Conservation (phyloP, 148 eudicot genomes). For the Pouteria glomerata region DNA sequence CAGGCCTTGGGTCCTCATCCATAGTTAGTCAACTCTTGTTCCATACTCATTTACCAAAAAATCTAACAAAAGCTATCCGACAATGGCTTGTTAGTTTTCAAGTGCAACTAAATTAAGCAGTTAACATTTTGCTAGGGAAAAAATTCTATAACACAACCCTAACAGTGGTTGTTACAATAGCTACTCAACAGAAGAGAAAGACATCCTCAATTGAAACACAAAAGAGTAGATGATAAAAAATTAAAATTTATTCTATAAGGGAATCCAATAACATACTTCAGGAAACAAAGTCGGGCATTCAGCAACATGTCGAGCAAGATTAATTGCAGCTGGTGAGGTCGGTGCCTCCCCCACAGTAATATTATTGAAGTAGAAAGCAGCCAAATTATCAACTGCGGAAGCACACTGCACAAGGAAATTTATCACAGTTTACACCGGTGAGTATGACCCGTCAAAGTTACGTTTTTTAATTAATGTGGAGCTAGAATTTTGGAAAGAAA, state of each 20-base stretch:
- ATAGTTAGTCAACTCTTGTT: too few relatives aligned
- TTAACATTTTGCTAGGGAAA: background rate
- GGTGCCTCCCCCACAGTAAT: conserved; percentile 81
- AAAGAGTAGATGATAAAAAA: background rate
- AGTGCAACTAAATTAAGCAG: too few relatives aligned
- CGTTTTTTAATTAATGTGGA: background rate
- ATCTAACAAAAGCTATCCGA: too few relatives aligned
- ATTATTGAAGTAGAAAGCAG: conserved; percentile 73
- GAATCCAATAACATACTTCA: conserved; percentile 43
- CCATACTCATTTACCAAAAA: too few relatives aligned
- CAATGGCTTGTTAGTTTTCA: too few relatives aligned
- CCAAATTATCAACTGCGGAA: conserved; percentile 71
- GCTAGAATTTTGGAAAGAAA: background rate
- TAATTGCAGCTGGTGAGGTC: conserved; percentile 58
- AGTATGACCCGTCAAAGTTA: background rate
- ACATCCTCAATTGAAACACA: background rate
- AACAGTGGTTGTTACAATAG: background rate
- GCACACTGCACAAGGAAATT: conserved; percentile 53
- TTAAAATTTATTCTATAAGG: too few relatives aligned
- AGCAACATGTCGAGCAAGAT: conserved; percentile 63
- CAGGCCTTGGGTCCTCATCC: too few relatives aligned
- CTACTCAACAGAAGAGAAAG: background rate
- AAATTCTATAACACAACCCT: background rate
- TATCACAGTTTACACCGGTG: background rate
- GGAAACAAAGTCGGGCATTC: conserved; percentile 72